These are phyloP conservation scores for Diophrys sp. DNA, from an alignment of 73 alveolate genomes.

Conservation along the genomic window DNA sequence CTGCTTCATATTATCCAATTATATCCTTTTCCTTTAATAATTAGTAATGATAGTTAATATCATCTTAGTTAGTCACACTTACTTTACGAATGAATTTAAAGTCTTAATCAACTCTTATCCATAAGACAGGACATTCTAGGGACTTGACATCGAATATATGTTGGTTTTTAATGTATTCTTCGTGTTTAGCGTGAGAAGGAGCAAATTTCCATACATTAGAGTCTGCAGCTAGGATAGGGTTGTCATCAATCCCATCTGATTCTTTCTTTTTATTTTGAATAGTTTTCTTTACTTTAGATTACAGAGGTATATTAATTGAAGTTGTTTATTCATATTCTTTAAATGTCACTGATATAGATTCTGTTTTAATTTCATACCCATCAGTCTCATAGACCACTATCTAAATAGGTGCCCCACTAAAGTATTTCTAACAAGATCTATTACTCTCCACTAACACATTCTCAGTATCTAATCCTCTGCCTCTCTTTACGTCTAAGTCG, in stretches of 20 bases:
- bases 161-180: conserved; percentile 3
- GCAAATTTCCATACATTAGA: conserved; percentile 11
- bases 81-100: conserved; percentile 61
- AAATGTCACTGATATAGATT: conserved; percentile 33
- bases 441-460: not conserved
- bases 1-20: conserved; percentile 66
- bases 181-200: not conserved
- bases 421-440: conserved; percentile 1
- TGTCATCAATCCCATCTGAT: conserved; percentile 16
- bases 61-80: conserved; percentile 19
- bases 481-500: conserved; percentile 9
- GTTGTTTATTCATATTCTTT: conserved; percentile 22
- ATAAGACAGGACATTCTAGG: conserved; percentile 61
- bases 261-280: conserved; percentile 57
- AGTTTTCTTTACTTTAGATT: conserved; percentile 52
- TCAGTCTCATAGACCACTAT: conserved; percentile 60
- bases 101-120: conserved; percentile 75
- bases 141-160: conserved; percentile 51
- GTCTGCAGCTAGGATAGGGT: conserved; percentile 5
- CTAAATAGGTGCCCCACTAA: not conserved
- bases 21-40: conserved; percentile 65
- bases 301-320: conserved; percentile 36
- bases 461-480: conserved; percentile 1
- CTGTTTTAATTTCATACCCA: conserved; percentile 55
- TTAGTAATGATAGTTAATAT: conserved; percentile 56